Evolutionary conservation across 2,329 filamentous ascomycete species (phyloP), one percentile per base, ranked within the genome.

Genomic region (Septoria linicola): DNA sequence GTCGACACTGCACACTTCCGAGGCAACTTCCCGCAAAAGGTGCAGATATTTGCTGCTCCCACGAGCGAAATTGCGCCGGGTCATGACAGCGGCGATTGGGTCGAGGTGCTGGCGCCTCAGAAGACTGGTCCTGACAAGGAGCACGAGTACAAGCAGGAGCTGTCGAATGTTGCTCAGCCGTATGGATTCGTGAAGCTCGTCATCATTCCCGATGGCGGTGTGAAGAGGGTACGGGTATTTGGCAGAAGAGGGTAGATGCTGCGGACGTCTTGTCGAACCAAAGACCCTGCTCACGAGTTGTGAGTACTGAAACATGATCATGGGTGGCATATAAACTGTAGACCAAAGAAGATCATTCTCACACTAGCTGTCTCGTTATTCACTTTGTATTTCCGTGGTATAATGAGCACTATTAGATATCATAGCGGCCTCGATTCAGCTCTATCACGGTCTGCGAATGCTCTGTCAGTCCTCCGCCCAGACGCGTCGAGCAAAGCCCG

Each of bases 201-300:
- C 27, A 93, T 96, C 68, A 89, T 96, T 61, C 92, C 92, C 0
- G 91, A 97, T 70, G 91, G 92, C 27, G 91, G 92, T 19, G 87
- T 96, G 2, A 96, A 95, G 81, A 78, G 91, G 58, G 80, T 96
- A 59, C 81, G 89, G 39, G 82, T 92, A 1, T 84, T 88, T 69
- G 88, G 86, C 2, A 83, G 79, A 31, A 60, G 54, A 25, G 56
- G 27, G 10, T 55, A 46, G 35, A 20, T n/a, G n/a, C n/a, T n/a
- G 23, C 10, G 23, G 23, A 27, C 5, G 23, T 27, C 23, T 27
- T 27, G 23, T 27, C 23, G n/a, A n/a, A n/a, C n/a, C n/a, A n/a
- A n/a, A n/a, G n/a, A n/a, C n/a, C n/a, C n/a, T n/a, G n/a, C n/a
- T n/a, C n/a, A n/a, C n/a, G n/a, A n/a, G n/a, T n/a, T n/a, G n/a